These are phyloP conservation scores for Nigrograna mackinnonii DNA, from an alignment of 2,329 filamentous ascomycete species.

Conservation along the genomic window DNA sequence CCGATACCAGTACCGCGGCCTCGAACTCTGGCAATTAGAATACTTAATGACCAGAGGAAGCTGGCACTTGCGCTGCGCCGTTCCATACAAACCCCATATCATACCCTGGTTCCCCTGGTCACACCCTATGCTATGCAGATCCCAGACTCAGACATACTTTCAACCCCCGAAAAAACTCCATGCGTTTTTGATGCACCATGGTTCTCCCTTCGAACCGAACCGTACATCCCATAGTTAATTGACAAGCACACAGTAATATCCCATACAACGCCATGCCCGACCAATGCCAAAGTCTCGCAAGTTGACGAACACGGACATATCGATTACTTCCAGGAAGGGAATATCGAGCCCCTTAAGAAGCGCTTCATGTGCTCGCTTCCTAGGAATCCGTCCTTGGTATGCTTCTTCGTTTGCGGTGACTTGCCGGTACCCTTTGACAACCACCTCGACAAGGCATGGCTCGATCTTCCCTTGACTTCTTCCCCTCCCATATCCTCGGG, in stretches of 20 bases:
- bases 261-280: too few species aligned
- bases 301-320: too few species aligned
- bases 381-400: slow-evolving; percentile 39
- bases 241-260: too few species aligned
- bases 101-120: too few species aligned
- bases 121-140: too few species aligned
- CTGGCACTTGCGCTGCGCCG: slow-evolving; percentile 27
- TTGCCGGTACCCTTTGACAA: slow-evolving; percentile 28
- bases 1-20: slow-evolving; percentile 8
- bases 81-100: slow-evolving; percentile 6
- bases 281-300: too few species aligned
- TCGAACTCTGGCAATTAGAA: slow-evolving; percentile 16
- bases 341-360: slow-evolving; percentile 32
- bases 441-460: slow-evolving; percentile 35
- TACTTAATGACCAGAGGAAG: slow-evolving; percentile 34
- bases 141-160: too few species aligned
- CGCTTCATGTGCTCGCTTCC: slow-evolving; percentile 40
- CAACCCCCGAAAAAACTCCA: too few species aligned
- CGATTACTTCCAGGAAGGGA: slow-evolving; percentile 35
- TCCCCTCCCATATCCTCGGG: slow-evolving; percentile 28
- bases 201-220: too few species aligned
- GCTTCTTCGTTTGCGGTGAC: slow-evolving; percentile 13
- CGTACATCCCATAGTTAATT: too few species aligned
- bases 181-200: too few species aligned
- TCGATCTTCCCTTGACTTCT: slow-evolving; percentile 16